Evolutionary conservation across 1,284 basidiomycete genomes (phyloP), one percentile per base, ranked within the genome.

Genomic region (Chalciporus sp.): DNA sequence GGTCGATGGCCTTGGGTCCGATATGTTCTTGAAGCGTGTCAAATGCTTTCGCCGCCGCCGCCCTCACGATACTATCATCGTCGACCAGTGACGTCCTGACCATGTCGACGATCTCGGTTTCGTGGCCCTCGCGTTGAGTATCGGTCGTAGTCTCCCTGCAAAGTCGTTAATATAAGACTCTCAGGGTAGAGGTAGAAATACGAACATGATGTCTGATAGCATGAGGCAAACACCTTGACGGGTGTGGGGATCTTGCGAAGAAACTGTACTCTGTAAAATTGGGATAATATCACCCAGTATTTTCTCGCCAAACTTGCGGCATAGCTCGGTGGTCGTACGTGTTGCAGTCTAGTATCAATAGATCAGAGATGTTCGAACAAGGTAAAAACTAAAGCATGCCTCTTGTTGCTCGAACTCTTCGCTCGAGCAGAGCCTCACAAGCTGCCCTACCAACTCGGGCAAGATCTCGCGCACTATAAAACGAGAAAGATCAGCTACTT

Each of bases 291-390:
- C 95, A 39, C 85, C 87, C 49, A 99, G 70, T 55, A 98, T 88
- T 57, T 90, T 88, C 70, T 99, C 97, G 42, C 97, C 96, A 61
- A 97, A 95, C 75, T 98, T 99, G 72, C 91, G 89, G 70, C 94
- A 97, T 2, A 98, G 74, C 69, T 99, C 97, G 23, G 84, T 82
- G 12, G 92, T 83, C 3, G 94, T 96, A 42, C 93, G 82, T n/a
- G 83, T 84, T 17, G 92, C 92, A 33, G 89, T 95, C 92, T 93
- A 54, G 10, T 37, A 45, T 9, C 29, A 23, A 33, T 23, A 19
- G 55, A 54, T 51, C 11, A 52, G 12, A 1, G 42, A 33, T 7
- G 39, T 33, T 35, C 35, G 19, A 23, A 11, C 33, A 35, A 23
- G 16, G 23, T 43, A 12, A 37, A 20, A 17, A 23, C n/a, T n/a